Base-by-base conservation (phyloP, 2,329 filamentous ascomycete genomes). In the Talaromyces verruculosus region DNA sequence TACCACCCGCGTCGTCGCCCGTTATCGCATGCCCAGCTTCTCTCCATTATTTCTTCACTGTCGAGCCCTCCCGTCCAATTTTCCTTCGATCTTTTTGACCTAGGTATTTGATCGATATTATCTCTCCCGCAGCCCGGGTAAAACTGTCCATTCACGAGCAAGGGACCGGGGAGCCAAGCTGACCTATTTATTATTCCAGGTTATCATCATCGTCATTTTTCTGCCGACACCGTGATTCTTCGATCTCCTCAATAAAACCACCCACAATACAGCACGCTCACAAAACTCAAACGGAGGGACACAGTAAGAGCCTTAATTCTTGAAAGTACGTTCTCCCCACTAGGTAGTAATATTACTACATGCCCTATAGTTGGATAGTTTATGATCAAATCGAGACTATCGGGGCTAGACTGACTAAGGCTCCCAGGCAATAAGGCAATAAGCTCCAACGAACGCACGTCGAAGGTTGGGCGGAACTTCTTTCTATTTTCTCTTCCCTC, bases 201-300 rank as follows among this genome's bases (percentile, higher is more conserved):
- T 35, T 43, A 59, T 67, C 8, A 65, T 49, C 66, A 70, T 72
- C 71, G 71, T 70, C 49, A 64, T 66, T 19, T 19, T 53, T 55
- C 71, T 73, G 72, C 69, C 73, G 70, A 67, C 47, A 37, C n/a
- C n/a, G 33, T 37, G 5, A 15, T 37, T 57, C n/a, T 8, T 19
- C 33, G 11, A 15, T 25, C 19, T 22, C 51, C 11, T 22, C 53
- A 57, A 57, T n/a, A 25, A 22, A 5, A 13, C 30, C 51, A 37
- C 51, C n/a, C 30, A 15, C 8, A 13, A 37, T 33, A 30, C 47
- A 53, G 6, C 45, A 49, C 13, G 28, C 28, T 11, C 47, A 2
- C 3, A 17, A 17, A 11, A 15, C 15, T 53, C 53, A 57, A 25
- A 33, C 33, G n/a, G 19, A 57, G 10, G n/a, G 30, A 11, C n/a